These are phyloP conservation scores for Stellera chamaejasme DNA, from an alignment of 345 rosid genomes.

Conservation along the genomic window DNA sequence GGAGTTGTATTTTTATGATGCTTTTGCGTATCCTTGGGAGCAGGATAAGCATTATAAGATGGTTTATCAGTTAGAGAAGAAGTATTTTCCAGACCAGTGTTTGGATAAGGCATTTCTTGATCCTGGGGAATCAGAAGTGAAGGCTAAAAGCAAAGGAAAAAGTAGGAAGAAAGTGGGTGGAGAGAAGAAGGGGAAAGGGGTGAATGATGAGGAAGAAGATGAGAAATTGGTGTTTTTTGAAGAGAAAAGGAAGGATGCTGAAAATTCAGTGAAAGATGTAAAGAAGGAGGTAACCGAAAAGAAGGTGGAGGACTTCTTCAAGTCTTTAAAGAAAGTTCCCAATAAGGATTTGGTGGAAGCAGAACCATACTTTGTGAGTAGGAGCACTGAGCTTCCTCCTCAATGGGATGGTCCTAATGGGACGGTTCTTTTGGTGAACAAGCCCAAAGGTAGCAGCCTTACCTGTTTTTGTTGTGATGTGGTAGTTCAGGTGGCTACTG, in stretches of 20 bases:
- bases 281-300: conserved; percentile 47
- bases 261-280: conserved; percentile 13
- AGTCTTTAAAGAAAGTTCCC: conserved; percentile 71
- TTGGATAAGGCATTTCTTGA: conserved; percentile 85
- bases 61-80: conserved; percentile 96
- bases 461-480: background rate
- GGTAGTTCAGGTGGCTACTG: conserved; percentile 2
- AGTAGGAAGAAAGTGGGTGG: conserved; percentile 14
- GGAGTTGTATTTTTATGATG: conserved; percentile 74
- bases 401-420: conserved; percentile 83
- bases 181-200: conserved; percentile 16
- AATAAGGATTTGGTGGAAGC: conserved; percentile 38
- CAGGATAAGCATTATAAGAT: conserved; percentile 93
- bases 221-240: conserved; percentile 64
- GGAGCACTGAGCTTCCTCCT: conserved; percentile 75
- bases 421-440: conserved; percentile 76
- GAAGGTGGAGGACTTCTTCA: conserved; percentile 84
- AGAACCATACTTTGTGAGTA: conserved; percentile 68
- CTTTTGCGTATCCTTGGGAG: conserved; percentile 94
- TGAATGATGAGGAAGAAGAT: conserved; percentile 23
- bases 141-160: conserved; percentile 19
- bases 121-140: conserved; percentile 38
- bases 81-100: conserved; percentile 82
- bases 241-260: conserved; percentile 26
- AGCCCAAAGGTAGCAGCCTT: conserved; percentile 71